These are phyloP conservation scores for Volvox reticuliferus DNA, from an alignment of 139 green algal species.

Conservation along the genomic window DNA sequence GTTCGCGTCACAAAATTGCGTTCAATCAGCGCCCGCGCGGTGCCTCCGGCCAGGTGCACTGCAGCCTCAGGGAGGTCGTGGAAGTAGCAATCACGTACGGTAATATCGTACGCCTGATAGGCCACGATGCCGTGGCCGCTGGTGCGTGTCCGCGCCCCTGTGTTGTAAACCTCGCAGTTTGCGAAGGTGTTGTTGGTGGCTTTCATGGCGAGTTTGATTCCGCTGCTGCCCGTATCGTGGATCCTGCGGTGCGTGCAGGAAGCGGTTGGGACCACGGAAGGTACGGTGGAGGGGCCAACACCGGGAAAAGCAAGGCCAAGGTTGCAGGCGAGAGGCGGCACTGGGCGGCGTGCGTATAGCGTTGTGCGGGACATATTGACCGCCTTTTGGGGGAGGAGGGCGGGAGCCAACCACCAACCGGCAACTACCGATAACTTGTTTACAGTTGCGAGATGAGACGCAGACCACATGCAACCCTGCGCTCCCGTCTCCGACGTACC, in stretches of 20 bases:
- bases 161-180: slow-evolving; percentile 35
- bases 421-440: too few species aligned
- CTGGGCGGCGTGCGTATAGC: too few species aligned
- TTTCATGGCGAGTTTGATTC: slow-evolving; percentile 38
- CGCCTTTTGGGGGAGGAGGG: too few species aligned
- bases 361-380: too few species aligned
- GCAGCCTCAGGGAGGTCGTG: slow-evolving; percentile 43
- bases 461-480: too few species aligned
- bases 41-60: slow-evolving; percentile 37
- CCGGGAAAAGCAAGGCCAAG: too few species aligned
- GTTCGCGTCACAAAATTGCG: slow-evolving; percentile 33
- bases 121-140: slow-evolving; percentile 41
- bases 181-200: slow-evolving; percentile 35
- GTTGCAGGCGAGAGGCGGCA: too few species aligned
- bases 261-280: too few species aligned
- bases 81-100: slow-evolving; percentile 41
- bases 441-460: too few species aligned
- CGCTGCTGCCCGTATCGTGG: slow-evolving; percentile 40
- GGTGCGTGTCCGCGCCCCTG: slow-evolving; percentile 15
- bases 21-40: slow-evolving; percentile 1
- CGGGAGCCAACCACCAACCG: too few species aligned
- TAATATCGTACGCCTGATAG: slow-evolving; percentile 35
- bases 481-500: not conserved
- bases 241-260: slow-evolving; percentile 11
- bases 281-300: too few species aligned